These are phyloP conservation scores for Neostapfia colusana DNA, from an alignment of 176 grass and related monocot genomes.

Conservation along the genomic window DNA sequence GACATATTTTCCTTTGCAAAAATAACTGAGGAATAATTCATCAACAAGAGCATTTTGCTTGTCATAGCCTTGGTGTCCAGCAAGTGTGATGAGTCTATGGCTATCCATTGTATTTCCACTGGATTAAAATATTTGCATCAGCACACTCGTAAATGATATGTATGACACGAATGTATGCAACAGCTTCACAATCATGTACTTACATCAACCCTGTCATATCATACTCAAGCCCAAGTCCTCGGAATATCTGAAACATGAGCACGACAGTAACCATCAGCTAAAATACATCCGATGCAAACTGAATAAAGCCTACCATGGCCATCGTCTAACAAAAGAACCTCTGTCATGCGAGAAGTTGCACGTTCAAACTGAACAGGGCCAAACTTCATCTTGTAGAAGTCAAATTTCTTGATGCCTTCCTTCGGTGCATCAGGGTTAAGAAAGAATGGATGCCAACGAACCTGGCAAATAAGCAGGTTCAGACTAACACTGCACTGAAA, in stretches of 20 bases:
- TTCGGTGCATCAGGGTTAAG: constrained; percentile 75
- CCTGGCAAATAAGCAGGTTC: constrained; percentile 38
- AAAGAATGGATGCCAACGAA: constrained; percentile 91
- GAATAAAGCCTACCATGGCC: constrained; percentile 1
- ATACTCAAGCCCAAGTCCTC: constrained; percentile 78
- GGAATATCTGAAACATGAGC: constrained; percentile 64
- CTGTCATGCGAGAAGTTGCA: constrained; percentile 61
- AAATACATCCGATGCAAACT: constrained; percentile 10
- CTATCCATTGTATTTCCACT: constrained; percentile 89
- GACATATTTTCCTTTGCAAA: constrained; percentile 83
- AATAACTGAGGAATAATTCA: constrained; percentile 76
- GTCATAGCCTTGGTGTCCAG: constrained; percentile 71
- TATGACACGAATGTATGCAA: background rate
- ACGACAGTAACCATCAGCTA: background rate
- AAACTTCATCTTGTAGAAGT: constrained; percentile 66
- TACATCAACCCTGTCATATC: constrained; percentile 82
- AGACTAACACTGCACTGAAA: background rate
- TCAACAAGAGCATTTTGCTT: constrained; percentile 92
- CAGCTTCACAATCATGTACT: constrained; percentile 40
- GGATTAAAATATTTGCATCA: constrained; percentile 43
- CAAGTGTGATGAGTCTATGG: constrained; percentile 86
- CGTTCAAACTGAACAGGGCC: constrained; percentile 65
- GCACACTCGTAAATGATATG: constrained; percentile 9
- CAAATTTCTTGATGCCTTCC: constrained; percentile 83
- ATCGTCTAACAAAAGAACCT: constrained; percentile 47